Conservation (phyloP, 352 stramenopile genomes). For the Halophytophthora batemanensis region DNA sequence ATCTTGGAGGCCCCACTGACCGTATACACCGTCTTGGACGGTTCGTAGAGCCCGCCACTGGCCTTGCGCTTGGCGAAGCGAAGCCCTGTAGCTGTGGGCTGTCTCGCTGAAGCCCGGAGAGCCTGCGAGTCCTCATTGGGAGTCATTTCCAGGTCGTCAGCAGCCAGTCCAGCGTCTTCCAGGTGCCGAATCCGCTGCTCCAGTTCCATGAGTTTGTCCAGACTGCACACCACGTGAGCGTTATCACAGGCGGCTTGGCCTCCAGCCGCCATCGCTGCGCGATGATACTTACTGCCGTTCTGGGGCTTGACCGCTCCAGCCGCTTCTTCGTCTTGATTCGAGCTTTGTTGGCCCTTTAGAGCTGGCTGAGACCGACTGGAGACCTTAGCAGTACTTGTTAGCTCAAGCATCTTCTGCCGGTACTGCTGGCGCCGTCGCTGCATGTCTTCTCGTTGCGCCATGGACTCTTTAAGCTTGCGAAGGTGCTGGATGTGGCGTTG, state of each 20-base stretch:
- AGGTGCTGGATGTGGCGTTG: slow-evolving; percentile 87
- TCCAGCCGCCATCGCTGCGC: slow-evolving; percentile 19
- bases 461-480: slow-evolving; percentile 64
- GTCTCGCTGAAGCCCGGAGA: slow-evolving; percentile 17
- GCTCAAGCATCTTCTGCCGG: slow-evolving; percentile 54
- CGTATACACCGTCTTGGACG: slow-evolving; percentile 50
- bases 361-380: slow-evolving; percentile 23
- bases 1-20: slow-evolving; percentile 44
- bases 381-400: slow-evolving; percentile 28
- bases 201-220: slow-evolving; percentile 89
- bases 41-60: slow-evolving; percentile 34
- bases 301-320: slow-evolving; percentile 10
- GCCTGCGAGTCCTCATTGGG: slow-evolving; percentile 21
- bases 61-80: slow-evolving; percentile 55
- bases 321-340: slow-evolving; percentile 51
- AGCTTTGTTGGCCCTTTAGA: slow-evolving; percentile 16
- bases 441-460: slow-evolving; percentile 59
- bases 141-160: slow-evolving; percentile 34
- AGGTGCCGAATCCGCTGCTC: slow-evolving; percentile 85
- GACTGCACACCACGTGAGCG: slow-evolving; percentile 60
- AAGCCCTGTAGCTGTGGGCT: slow-evolving; percentile 21
- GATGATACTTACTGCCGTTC: slow-evolving; percentile 26
- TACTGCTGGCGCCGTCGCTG: slow-evolving; percentile 60
- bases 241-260: slow-evolving; percentile 21
- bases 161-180: slow-evolving; percentile 60